These are phyloP conservation scores for Ziziphus jujuba DNA, from an alignment of 306 rosid genomes.

Conservation along the genomic window DNA sequence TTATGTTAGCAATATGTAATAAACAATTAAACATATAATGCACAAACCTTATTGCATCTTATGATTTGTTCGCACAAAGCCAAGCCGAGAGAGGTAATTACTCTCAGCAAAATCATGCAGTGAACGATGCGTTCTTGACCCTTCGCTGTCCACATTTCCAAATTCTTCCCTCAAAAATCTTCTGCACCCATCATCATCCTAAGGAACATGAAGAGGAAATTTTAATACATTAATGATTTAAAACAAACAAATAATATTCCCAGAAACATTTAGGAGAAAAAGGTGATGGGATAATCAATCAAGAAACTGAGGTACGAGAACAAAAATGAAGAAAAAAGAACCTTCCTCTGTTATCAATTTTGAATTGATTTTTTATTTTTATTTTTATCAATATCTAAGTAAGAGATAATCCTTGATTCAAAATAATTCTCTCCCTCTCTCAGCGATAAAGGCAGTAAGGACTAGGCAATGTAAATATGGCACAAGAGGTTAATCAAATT, in stretches of 20 bases:
- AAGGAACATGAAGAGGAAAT: conserved; percentile 29
- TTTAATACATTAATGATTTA: conserved; percentile 9
- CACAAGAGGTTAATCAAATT: too few relatives aligned
- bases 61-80: conserved; percentile 58
- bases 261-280: background rate
- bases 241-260: background rate
- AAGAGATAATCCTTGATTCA: background rate
- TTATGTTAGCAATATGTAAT: background rate
- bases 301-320: background rate
- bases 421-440: too few relatives aligned
- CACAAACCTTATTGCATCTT: conserved; percentile 45
- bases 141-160: conserved; percentile 50
- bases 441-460: too few relatives aligned
- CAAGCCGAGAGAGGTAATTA: conserved; percentile 65
- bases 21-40: background rate
- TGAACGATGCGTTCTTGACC: conserved; percentile 65
- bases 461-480: too few relatives aligned
- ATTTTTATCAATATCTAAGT: too few relatives aligned
- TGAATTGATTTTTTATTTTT: background rate
- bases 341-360: background rate
- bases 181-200: conserved; percentile 73
- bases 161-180: conserved; percentile 49
- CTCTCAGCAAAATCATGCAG: conserved; percentile 90
- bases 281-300: background rate
- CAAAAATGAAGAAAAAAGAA: background rate